These are phyloP conservation scores for Inonotus hispidus DNA, from an alignment of 1,284 basidiomycete genomes.

Conservation along the genomic window DNA sequence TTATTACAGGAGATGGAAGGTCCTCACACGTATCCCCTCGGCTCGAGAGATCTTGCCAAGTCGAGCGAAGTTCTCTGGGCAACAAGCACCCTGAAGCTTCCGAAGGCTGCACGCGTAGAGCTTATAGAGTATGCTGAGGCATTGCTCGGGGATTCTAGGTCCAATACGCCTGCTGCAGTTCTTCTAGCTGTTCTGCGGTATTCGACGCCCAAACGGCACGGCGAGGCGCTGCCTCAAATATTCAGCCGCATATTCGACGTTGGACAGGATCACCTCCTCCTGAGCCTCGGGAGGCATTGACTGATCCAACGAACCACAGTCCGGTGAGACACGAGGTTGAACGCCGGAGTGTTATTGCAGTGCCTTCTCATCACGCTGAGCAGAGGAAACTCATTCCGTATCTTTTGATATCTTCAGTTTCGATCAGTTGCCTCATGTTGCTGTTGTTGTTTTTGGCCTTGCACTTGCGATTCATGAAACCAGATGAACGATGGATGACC, in stretches of 20 bases:
- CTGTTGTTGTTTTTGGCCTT: too few relatives aligned
- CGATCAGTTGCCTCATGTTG: not conserved
- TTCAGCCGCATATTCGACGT: not conserved
- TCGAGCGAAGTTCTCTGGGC: not conserved
- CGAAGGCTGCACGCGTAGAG: not conserved
- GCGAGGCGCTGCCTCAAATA: not conserved
- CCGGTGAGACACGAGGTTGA: not conserved
- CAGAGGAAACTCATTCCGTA: not conserved
- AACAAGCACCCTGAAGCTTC: not conserved
- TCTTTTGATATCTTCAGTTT: not conserved
- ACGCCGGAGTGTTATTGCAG: not conserved
- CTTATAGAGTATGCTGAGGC: not conserved
- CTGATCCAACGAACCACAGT: not conserved
- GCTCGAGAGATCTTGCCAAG: not conserved
- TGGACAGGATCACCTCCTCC: not conserved
- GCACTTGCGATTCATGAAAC: too few relatives aligned
- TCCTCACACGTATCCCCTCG: not conserved
- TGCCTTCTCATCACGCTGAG: not conserved
- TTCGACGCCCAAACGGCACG: not conserved
- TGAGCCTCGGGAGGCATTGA: not conserved
- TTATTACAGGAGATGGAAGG: not conserved
- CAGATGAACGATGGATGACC: too few relatives aligned
- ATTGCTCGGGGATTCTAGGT: not conserved
- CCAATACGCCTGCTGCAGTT: not conserved
- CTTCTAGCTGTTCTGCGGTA: not conserved